Evolutionary conservation across 306 rosid genomes (phyloP).

Genomic region (Rosa multiflora): DNA sequence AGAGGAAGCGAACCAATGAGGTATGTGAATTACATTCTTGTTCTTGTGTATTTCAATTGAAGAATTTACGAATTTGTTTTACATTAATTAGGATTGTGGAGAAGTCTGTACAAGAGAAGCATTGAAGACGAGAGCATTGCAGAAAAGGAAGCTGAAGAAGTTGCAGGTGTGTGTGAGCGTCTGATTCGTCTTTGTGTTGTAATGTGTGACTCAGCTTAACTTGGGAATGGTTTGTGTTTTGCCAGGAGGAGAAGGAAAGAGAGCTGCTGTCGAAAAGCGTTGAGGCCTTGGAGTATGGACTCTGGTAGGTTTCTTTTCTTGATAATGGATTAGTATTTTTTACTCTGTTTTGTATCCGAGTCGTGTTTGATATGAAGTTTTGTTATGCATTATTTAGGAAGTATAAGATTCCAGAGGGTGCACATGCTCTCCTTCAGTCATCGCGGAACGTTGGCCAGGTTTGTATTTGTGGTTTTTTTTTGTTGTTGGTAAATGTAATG

Average conservation of each 20-base stretch:
- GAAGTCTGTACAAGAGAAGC: constrained; percentile 32
- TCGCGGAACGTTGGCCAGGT: constrained; percentile 65
- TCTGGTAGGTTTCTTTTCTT: neutral
- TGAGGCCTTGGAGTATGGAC: constrained; percentile 57
- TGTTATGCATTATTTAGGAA: constrained; percentile 43
- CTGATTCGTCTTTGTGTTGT: neutral
- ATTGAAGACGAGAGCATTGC: constrained; percentile 61
- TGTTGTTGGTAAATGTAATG: no score
- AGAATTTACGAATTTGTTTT: neutral
- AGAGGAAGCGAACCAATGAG: neutral
- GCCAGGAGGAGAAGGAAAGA: constrained; percentile 69
- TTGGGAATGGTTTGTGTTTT: neutral
- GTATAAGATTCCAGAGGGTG: constrained; percentile 64
- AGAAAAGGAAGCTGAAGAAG: constrained; percentile 63
- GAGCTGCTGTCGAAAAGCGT: constrained; percentile 50
- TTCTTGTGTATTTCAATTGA: neutral
- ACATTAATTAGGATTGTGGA: constrained; percentile 36
- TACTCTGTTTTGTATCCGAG: neutral
- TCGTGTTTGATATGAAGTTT: constrained; percentile 11
- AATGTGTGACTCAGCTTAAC: neutral
- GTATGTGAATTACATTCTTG: neutral
- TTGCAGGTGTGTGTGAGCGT: constrained; percentile 50
- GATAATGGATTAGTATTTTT: neutral
- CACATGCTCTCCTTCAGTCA: constrained; percentile 64
- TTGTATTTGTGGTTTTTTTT: constrained; percentile 22